phyloP scores from a whole-genome alignment of 805 yeast genomes.

The Kazachstania martiniae region DNA sequence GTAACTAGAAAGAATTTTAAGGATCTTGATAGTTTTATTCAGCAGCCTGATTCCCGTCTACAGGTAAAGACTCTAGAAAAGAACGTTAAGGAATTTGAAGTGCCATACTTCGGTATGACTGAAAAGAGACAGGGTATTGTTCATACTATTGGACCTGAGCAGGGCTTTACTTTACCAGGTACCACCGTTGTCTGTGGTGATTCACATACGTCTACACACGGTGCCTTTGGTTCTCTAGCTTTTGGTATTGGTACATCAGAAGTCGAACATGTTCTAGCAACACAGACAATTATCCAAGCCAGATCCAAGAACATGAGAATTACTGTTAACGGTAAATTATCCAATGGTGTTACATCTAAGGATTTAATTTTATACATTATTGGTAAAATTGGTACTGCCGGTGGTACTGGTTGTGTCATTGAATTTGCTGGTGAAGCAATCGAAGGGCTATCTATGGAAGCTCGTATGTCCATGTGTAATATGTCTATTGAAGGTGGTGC shows the following conservation, averaged over 20 bases:
- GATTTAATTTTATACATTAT: slow-evolving; percentile 90
- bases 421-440: slow-evolving; percentile 97
- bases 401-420: slow-evolving; percentile 95
- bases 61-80: slow-evolving; percentile 90
- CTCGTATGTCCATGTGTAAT: slow-evolving; percentile 98
- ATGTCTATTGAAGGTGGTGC: slow-evolving; percentile 99
- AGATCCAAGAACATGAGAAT: slow-evolving; percentile 95
- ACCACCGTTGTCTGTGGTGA: slow-evolving; percentile 99
- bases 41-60: slow-evolving; percentile 82
- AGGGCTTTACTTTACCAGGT: slow-evolving; percentile 97
- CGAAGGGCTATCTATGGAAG: slow-evolving; percentile 84
- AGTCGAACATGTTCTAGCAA: slow-evolving; percentile 97
- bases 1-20: slow-evolving; percentile 70
- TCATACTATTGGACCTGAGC: slow-evolving; percentile 98
- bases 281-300: slow-evolving; percentile 90
- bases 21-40: slow-evolving; percentile 66
- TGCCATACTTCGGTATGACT: slow-evolving; percentile 89
- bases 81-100: slow-evolving; percentile 81
- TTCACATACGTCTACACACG: slow-evolving; percentile 97
- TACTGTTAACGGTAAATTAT: slow-evolving; percentile 69
- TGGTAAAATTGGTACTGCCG: slow-evolving; percentile 97
- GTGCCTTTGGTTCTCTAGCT: slow-evolving; percentile 95
- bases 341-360: slow-evolving; percentile 89
- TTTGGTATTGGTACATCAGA: slow-evolving; percentile 99
- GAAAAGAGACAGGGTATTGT: slow-evolving; percentile 96